A percentile compares a stretch with the other conserved stretches of the same genome.
Conservation (phyloP, 2,329 filamentous ascomycete genomes). For the Cladosporium sp. region DNA sequence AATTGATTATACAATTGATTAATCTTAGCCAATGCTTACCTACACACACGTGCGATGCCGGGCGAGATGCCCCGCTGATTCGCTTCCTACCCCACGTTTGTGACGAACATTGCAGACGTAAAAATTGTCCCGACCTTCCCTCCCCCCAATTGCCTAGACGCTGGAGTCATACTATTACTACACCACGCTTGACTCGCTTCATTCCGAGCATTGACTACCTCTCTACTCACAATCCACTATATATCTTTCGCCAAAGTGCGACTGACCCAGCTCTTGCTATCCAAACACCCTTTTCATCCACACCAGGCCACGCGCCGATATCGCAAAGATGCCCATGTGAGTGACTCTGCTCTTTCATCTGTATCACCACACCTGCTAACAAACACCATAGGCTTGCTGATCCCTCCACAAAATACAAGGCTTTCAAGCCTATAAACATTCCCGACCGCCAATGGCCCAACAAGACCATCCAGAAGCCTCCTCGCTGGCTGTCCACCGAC, state of each 20-base stretch:
- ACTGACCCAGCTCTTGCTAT: not conserved
- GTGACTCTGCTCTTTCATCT: conserved; percentile 6
- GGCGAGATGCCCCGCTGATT: conserved; percentile 2
- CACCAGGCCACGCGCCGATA: conserved; percentile 4
- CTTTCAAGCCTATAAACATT: conserved; percentile 62
- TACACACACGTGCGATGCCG: not conserved
- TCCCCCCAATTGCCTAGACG: not conserved
- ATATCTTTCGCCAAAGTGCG: not conserved
- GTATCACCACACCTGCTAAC: conserved; percentile 4
- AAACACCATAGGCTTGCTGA: conserved; percentile 56
- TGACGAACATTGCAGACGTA: conserved; percentile 5
- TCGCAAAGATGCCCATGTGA: conserved; percentile 17
- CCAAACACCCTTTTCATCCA: not conserved
- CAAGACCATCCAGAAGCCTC: conserved; percentile 76
- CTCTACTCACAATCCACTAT: not conserved
- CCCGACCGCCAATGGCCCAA: conserved; percentile 77
- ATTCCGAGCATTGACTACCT: conserved; percentile 7
- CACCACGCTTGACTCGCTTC: not conserved
- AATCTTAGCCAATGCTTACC: not conserved
- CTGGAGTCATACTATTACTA: conserved; percentile 18
- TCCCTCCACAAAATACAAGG: conserved; percentile 71
- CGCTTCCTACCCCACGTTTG: conserved; percentile 6
- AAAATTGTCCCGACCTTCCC: conserved; percentile 10
- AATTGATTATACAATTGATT: not conserved
- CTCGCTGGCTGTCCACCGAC: conserved; percentile 85